Evolutionary conservation across 768 basidiomycete genomes (phyloP).

Genomic region (Zangia roseola): DNA sequence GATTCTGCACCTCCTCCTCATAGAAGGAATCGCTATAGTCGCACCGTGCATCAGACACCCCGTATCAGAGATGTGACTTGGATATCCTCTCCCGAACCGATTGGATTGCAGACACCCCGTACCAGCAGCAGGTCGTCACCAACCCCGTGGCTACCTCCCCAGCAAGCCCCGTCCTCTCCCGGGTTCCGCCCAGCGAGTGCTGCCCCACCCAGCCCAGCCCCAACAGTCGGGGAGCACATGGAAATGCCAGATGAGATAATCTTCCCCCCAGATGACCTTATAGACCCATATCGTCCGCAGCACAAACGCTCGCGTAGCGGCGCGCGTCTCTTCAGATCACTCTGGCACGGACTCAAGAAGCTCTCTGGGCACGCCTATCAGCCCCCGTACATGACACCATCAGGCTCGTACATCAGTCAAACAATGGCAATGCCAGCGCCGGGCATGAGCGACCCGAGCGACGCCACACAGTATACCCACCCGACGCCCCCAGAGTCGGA

Average conservation of each 20-base stretch:
- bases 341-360: conserved; percentile 36
- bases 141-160: conserved; percentile 4
- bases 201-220: conserved; percentile 20
- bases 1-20: background rate
- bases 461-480: conserved; percentile 15
- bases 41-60: conserved; percentile 18
- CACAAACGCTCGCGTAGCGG: conserved; percentile 3
- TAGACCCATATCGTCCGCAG: conserved; percentile 8
- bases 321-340: conserved; percentile 24
- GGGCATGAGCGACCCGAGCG: background rate
- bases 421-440: conserved; percentile 8
- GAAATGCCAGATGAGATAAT: conserved; percentile 19
- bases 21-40: conserved; percentile 23
- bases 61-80: conserved; percentile 24
- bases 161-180: conserved; percentile 10
- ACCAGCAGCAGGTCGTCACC: background rate
- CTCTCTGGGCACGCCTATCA: conserved; percentile 17
- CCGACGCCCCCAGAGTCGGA: conserved; percentile 18
- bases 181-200: conserved; percentile 9
- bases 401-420: background rate
- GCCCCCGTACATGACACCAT: conserved; percentile 4
- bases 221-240: conserved; percentile 33
- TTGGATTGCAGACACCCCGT: conserved; percentile 8
- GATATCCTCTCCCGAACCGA: conserved; percentile 20
- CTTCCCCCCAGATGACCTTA: background rate